Percentiles rank a stretch among this genome's conserved stretches.
Conservation (phyloP, 306 rosid species). For the Cucurbita argyrosperma region DNA sequence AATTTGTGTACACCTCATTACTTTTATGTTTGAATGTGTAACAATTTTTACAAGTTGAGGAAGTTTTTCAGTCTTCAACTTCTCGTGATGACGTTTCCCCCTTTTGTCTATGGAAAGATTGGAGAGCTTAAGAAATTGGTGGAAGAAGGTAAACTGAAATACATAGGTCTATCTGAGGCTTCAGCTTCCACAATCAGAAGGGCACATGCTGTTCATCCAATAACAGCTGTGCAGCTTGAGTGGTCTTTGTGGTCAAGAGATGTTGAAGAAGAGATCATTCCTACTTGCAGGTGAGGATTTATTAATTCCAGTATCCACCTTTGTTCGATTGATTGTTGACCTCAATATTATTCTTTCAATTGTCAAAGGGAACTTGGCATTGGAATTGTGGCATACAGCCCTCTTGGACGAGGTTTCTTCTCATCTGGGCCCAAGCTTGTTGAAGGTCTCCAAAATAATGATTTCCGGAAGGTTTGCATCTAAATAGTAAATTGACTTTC, state of each 20-base stretch:
- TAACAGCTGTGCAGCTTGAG: slow-evolving; percentile 54
- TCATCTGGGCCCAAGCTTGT: slow-evolving; percentile 31
- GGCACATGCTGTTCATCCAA: slow-evolving; percentile 72
- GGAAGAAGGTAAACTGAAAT: slow-evolving; percentile 59
- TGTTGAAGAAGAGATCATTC: slow-evolving; percentile 45
- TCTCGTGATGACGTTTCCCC: not conserved
- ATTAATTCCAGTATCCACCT: not conserved
- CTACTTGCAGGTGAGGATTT: slow-evolving; percentile 46
- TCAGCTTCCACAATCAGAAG: slow-evolving; percentile 65
- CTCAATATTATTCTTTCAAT: not conserved
- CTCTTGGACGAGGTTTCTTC: slow-evolving; percentile 57
- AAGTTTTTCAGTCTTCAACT: not conserved
- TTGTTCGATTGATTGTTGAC: not conserved
- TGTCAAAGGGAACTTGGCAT: slow-evolving; percentile 45
- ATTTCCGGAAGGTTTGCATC: slow-evolving; percentile 35
- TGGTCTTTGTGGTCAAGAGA: slow-evolving; percentile 71
- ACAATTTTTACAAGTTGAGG: not conserved
- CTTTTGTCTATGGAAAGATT: slow-evolving; percentile 16
- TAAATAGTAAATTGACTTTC: not conserved
- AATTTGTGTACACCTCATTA: not conserved
- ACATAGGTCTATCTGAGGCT: slow-evolving; percentile 59
- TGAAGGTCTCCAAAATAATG: slow-evolving; percentile 13
- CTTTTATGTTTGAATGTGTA: not conserved
- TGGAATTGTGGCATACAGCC: slow-evolving; percentile 20
- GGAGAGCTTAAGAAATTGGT: slow-evolving; percentile 56